phyloP scores from a whole-genome alignment of 805 yeast genomes.

The Ogataea pini region DNA sequence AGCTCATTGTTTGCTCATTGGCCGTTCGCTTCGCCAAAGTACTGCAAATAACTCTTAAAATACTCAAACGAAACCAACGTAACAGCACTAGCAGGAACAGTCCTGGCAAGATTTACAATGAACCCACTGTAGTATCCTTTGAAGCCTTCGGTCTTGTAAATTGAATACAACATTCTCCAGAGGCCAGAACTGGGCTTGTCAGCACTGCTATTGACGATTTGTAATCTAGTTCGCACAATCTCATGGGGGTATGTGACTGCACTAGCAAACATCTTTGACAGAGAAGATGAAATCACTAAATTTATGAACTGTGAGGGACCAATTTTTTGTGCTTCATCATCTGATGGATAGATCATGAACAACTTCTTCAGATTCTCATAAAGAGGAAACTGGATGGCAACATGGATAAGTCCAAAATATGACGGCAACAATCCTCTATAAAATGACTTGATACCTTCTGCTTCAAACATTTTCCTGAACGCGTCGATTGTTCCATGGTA shows the following conservation, averaged over 20 bases:
- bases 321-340: slow-evolving; percentile 10
- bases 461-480: slow-evolving; percentile 68
- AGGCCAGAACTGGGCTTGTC: slow-evolving; percentile 28
- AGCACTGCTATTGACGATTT: slow-evolving; percentile 45
- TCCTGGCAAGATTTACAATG: slow-evolving; percentile 78
- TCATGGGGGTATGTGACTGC: slow-evolving; percentile 94
- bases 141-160: slow-evolving; percentile 68
- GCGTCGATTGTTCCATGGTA: slow-evolving; percentile 86
- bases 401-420: slow-evolving; percentile 85
- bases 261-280: slow-evolving; percentile 87
- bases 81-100: slow-evolving; percentile 95
- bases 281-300: slow-evolving; percentile 65
- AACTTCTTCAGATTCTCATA: slow-evolving; percentile 77
- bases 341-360: slow-evolving; percentile 34
- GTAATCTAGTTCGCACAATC: slow-evolving; percentile 88
- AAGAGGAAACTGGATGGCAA: slow-evolving; percentile 94
- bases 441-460: slow-evolving; percentile 80
- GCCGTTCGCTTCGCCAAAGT: slow-evolving; percentile 11
- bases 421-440: slow-evolving; percentile 92
- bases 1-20: no score
- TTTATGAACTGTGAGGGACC: slow-evolving; percentile 35
- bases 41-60: slow-evolving; percentile 54
- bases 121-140: slow-evolving; percentile 89
- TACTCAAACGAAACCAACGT: slow-evolving; percentile 91
- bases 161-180: slow-evolving; percentile 37